These are phyloP conservation scores for Floccularia luteovirens DNA, from an alignment of 768 basidiomycete genomes.

Conservation along the genomic window DNA sequence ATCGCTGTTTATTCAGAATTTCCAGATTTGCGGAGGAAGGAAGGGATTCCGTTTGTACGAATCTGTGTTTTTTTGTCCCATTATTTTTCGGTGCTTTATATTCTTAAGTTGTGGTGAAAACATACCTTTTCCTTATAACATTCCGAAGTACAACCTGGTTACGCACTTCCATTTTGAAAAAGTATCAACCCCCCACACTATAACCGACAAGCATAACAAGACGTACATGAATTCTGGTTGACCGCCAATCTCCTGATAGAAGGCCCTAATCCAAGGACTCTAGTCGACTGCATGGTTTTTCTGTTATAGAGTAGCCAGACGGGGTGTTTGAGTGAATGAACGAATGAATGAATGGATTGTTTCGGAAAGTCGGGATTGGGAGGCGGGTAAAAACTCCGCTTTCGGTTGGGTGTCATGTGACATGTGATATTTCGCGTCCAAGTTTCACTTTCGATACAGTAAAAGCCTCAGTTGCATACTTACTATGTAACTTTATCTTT, in stretches of 20 bases:
- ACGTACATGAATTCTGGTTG: slow-evolving; percentile 32
- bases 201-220: slow-evolving; percentile 21
- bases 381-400: no score
- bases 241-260: slow-evolving; percentile 51
- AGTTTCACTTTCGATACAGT: no score
- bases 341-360: no score
- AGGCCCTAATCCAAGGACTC: slow-evolving; percentile 52
- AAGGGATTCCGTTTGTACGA: slow-evolving; percentile 59
- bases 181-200: slow-evolving; percentile 15
- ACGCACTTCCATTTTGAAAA: slow-evolving; percentile 22
- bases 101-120: background rate
- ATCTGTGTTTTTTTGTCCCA: slow-evolving; percentile 22
- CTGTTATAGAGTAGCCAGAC: no score
- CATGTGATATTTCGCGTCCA: no score
- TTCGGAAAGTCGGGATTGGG: no score
- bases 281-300: slow-evolving; percentile 30
- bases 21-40: slow-evolving; percentile 46
- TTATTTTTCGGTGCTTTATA: background rate
- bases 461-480: no score
- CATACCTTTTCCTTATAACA: slow-evolving; percentile 35
- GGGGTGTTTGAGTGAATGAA: no score
- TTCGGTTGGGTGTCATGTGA: no score
- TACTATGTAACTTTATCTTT: no score
- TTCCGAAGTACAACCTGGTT: slow-evolving; percentile 33
- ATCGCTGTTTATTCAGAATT: slow-evolving; percentile 84